These are phyloP conservation scores for Geotrichum reessii DNA, from an alignment of 1,139 yeast genomes.

Conservation along the genomic window DNA sequence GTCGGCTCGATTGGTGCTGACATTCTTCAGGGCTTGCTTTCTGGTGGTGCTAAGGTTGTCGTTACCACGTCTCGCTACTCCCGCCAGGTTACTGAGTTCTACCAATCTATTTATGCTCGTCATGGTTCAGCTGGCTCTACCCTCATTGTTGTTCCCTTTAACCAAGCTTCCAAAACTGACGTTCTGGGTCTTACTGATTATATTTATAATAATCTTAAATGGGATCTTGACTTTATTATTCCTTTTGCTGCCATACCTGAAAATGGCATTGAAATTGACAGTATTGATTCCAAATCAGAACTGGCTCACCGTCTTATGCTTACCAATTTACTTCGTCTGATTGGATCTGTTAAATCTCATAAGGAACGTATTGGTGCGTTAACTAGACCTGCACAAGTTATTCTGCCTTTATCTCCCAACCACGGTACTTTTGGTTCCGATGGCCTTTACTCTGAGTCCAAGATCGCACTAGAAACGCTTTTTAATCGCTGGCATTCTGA, in stretches of 20 bases:
- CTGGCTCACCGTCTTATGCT: constrained; percentile 97
- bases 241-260: constrained; percentile 99
- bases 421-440: constrained; percentile 98
- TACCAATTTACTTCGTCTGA: constrained; percentile 84
- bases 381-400: constrained; percentile 96
- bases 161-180: constrained; percentile 95
- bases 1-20: constrained; percentile 98
- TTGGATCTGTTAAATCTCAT: constrained; percentile 82
- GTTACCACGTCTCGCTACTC: constrained; percentile 95
- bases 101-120: constrained; percentile 87
- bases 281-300: constrained; percentile 89
- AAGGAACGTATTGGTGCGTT: constrained; percentile 44
- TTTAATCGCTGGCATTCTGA: constrained; percentile 98
- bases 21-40: constrained; percentile 83
- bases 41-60: constrained; percentile 97
- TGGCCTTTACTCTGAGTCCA: constrained; percentile 96
- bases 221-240: constrained; percentile 94
- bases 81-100: constrained; percentile 88
- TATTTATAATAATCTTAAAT: constrained; percentile 76
- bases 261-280: constrained; percentile 91
- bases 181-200: constrained; percentile 78
- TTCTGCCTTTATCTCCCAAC: constrained; percentile 94
- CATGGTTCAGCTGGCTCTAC: constrained; percentile 90
- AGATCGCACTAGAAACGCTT: constrained; percentile 86
- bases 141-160: constrained; percentile 93